These are phyloP conservation scores for Salix exigua DNA, from an alignment of 345 rosid genomes.

Conservation along the genomic window DNA sequence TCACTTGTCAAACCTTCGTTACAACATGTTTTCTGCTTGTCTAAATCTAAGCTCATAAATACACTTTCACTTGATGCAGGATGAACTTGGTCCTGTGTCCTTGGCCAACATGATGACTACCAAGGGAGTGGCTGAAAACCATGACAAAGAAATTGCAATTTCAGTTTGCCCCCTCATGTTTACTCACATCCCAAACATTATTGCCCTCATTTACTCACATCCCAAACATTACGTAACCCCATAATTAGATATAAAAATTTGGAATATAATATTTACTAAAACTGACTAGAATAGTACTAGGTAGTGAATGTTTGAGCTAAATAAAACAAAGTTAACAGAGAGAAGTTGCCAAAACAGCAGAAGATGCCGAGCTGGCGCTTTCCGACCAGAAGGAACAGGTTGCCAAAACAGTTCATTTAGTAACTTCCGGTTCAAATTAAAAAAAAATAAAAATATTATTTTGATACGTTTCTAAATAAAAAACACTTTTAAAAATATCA, in stretches of 20 bases:
- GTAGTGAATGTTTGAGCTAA: background rate
- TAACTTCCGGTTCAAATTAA: too few relatives aligned
- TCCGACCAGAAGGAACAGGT: background rate
- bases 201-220: background rate
- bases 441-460: too few relatives aligned
- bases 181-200: background rate
- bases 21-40: background rate
- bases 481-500: too few relatives aligned
- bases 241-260: too few relatives aligned
- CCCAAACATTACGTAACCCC: background rate
- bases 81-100: background rate
- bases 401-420: background rate
- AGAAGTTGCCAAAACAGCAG: background rate
- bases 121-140: background rate
- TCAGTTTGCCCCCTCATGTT: background rate
- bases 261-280: background rate
- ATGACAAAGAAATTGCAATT: background rate
- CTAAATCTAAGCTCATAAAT: background rate
- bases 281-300: background rate
- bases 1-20: background rate
- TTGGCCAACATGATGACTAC: background rate
- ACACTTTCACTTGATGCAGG: background rate
- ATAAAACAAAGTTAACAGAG: background rate
- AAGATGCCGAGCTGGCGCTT: background rate
- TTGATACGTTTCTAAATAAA: too few relatives aligned